Evolutionary conservation across 108 stramenopile genomes (phyloP), one percentile per base, ranked within the genome.

Genomic region (Fragilariopsis cylindrus): DNA sequence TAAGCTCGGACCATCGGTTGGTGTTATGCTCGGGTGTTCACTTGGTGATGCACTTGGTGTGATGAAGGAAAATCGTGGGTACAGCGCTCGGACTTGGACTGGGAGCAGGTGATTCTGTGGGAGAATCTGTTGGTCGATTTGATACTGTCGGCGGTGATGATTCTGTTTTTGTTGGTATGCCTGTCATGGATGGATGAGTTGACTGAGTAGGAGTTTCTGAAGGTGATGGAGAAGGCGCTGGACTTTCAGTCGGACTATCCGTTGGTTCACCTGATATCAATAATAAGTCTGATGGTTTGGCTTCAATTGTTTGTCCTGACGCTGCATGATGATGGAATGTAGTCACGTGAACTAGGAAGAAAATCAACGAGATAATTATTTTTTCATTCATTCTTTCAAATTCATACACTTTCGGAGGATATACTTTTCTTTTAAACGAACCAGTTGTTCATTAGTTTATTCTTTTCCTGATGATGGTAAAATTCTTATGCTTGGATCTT

Each of bases 361-460:
- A 56, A 56, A 7, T 19, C 7, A 56, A 60, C 4, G 21, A 69
- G 93, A 91, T 41, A 81, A 94, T 70, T 60, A 82, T 8, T 43
- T 86, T 16, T 85, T 82, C 30, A 30, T 30, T 30, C 30, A 30
- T 30, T 15, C 40, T 75, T 65, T 81, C 76, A 5, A 74, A 69
- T 16, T 46, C 82, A 30, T 90, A 75, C 41, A 44, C 81, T 15
- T 71, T 81, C 64, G 82, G 48, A 30, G 30, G 30, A 30, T 30
- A 30, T 30, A n/a, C 2, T 30, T 30, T 30, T 30, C 30, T 2
- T 30, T 30, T 2, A 30, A 30, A 30, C 30, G 30, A 30, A 30
- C 30, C 30, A 30, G 30, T 30, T 30, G 30, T 30, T 30, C 30
- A 30, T 30, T 30, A 30, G 30, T 30, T 30, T 30, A 30, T 30